Percentiles rank a stretch among this genome's conserved stretches.
These are phyloP conservation scores for barrel medic (Medicago truncatula) DNA, from an alignment of 306 rosid genomes.

Conservation along the genomic window MtrunA17r5.0-ANR NC_053043.1:5466001-5466500, in stretches of 20 bases:
- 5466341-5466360: not conserved
- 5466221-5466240: slow-evolving; percentile 90
- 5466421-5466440: not conserved
- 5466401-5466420: not conserved
- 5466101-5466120: slow-evolving; percentile 79
- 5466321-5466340: not conserved
- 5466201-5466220: slow-evolving; percentile 94
- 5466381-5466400: not conserved
- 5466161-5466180: slow-evolving; percentile 90
- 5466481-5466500: not conserved
- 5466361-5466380: not conserved
- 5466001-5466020: slow-evolving; percentile 39
- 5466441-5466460: not conserved
- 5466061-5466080: slow-evolving; percentile 14
- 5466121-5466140: slow-evolving; percentile 96
- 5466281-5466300: slow-evolving; percentile 86
- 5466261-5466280: slow-evolving; percentile 87
- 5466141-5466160: slow-evolving; percentile 92
- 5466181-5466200: slow-evolving; percentile 97
- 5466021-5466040: slow-evolving; percentile 17
- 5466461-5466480: not conserved
- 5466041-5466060: slow-evolving; percentile 21
- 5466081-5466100: slow-evolving; percentile 20
- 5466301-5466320: slow-evolving; percentile 28
- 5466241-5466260: slow-evolving; percentile 97